phyloP scores from a whole-genome alignment of 1,284 basidiomycete species.

The Chalciporus sp. region DNA sequence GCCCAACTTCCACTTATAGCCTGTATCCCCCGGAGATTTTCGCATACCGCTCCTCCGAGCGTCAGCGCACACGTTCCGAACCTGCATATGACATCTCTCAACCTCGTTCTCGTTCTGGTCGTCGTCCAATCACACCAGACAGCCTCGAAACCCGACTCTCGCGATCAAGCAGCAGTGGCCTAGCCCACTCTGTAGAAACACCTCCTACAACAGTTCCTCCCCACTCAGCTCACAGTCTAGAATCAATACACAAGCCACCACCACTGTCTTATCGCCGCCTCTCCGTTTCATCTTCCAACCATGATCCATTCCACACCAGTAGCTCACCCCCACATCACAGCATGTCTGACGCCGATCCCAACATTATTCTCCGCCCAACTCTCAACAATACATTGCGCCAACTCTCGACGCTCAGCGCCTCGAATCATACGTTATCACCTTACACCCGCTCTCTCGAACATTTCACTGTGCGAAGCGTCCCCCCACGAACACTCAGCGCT shows the following conservation, averaged over 20 bases:
- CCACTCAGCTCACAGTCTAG: conserved; percentile 19
- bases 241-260: conserved; percentile 30
- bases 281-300: conserved; percentile 46
- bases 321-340: conserved; percentile 43
- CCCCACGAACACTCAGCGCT: conserved; percentile 48
- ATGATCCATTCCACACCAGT: conserved; percentile 38
- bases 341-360: conserved; percentile 44
- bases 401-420: conserved; percentile 79
- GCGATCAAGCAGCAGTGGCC: conserved; percentile 39
- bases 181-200: conserved; percentile 35
- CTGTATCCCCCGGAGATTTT: conserved; percentile 37
- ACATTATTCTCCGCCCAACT: conserved; percentile 70
- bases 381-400: conserved; percentile 78
- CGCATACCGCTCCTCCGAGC: conserved; percentile 7
- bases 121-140: conserved; percentile 41
- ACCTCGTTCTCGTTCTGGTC: conserved; percentile 14
- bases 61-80: conserved; percentile 19
- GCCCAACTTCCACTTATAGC: conserved; percentile 24
- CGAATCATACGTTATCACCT: conserved; percentile 89
- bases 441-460: conserved; percentile 88
- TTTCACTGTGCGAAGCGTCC: conserved; percentile 87
- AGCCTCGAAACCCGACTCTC: conserved; percentile 46
- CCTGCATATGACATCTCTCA: conserved; percentile 17
- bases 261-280: conserved; percentile 39
- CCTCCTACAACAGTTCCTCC: conserved; percentile 33